Conservation (phyloP, 345 rosid species). For the Tarenaya hassleriana region DNA sequence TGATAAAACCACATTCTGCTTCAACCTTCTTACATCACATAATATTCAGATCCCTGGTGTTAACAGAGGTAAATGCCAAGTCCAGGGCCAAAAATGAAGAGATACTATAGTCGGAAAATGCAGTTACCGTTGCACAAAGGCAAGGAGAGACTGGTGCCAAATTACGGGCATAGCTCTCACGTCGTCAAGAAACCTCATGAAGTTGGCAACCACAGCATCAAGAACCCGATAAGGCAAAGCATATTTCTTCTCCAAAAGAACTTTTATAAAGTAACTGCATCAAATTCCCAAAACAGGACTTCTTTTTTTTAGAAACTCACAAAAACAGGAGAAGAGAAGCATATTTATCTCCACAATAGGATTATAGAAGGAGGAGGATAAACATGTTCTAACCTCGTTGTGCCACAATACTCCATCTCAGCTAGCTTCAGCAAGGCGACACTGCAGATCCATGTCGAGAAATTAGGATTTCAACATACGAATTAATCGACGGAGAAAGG, state of each 20-base stretch:
- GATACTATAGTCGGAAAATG: background rate
- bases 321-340: background rate
- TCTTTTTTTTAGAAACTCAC: conserved; percentile 5
- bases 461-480: background rate
- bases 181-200: conserved; percentile 71
- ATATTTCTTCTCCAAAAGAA: conserved; percentile 87
- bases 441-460: conserved; percentile 42
- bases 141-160: conserved; percentile 96
- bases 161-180: conserved; percentile 88
- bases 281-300: background rate
- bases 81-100: too few relatives aligned
- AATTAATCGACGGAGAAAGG: background rate
- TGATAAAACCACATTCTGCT: too few relatives aligned
- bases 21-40: too few relatives aligned
- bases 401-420: conserved; percentile 92
- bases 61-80: too few relatives aligned
- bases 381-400: conserved; percentile 58
- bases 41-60: too few relatives aligned
- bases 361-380: background rate
- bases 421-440: conserved; percentile 74
- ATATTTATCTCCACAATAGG: too few relatives aligned
- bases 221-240: conserved; percentile 78
- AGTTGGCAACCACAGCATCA: conserved; percentile 75
- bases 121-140: conserved; percentile 79
- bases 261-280: conserved; percentile 84